Percentiles rank a stretch among this genome's conserved stretches.
These are phyloP conservation scores for Oxytropis ochrocephala DNA, from an alignment of 306 rosid genomes.

Conservation along the genomic window DNA sequence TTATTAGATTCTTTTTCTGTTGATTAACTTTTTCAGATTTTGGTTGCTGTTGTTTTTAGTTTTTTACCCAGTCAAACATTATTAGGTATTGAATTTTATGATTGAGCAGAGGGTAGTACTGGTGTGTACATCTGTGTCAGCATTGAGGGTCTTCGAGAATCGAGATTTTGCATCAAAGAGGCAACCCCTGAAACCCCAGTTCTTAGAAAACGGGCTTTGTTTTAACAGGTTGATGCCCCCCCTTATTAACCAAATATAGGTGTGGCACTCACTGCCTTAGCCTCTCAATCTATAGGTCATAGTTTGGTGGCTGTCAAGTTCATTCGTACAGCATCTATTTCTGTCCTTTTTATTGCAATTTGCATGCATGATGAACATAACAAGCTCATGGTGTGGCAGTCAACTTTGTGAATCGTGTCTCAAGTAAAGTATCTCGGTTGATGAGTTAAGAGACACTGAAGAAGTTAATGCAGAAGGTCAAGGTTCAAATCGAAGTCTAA, in stretches of 20 bases:
- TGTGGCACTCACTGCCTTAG: neutral
- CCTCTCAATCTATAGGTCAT: neutral
- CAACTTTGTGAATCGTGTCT: neutral
- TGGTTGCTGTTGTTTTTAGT: neutral
- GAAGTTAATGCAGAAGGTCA: no score
- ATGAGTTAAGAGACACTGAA: no score
- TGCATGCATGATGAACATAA: neutral
- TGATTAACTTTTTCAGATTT: neutral
- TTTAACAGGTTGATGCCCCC: constrained; percentile 3
- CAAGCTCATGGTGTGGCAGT: neutral
- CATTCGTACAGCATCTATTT: constrained; percentile 32
- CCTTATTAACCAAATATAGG: constrained; percentile 16
- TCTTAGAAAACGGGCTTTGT: constrained; percentile 24
- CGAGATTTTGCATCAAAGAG: constrained; percentile 18
- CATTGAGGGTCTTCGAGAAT: neutral
- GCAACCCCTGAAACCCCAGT: constrained; percentile 35
- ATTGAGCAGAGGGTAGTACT: constrained; percentile 6
- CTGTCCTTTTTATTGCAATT: constrained; percentile 3
- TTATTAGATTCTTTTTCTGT: neutral
- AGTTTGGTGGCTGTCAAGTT: constrained; percentile 21
- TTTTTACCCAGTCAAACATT: constrained; percentile 11
- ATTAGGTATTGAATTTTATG: constrained; percentile 17
- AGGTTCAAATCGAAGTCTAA: no score
- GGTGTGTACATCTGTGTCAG: constrained; percentile 21
- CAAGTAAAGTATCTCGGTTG: no score